Base-by-base conservation (phyloP, 1,284 basidiomycete species). In the Neotropicomus parvogracilis region DNA sequence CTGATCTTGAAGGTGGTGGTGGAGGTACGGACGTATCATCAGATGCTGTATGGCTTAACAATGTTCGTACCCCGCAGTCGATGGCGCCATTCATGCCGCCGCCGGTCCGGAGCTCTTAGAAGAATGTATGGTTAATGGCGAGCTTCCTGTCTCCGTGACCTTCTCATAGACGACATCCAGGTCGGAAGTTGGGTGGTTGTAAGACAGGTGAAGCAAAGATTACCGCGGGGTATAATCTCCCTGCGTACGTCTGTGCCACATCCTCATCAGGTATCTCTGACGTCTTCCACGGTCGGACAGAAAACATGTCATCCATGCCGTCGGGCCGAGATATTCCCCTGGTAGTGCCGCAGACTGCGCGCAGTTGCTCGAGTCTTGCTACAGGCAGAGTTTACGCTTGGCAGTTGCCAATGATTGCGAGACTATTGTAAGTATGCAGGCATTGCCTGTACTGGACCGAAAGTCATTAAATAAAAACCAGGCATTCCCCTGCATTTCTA, bases 1-100 rank as follows among this genome's bases (percentile, higher is more conserved):
- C 13, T 29, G 24, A 2, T 27, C 19, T 42, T 33, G 10, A 49
- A 85, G 85, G 83, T 36, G 85, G 85, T 6, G 82, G 85, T 1
- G 85, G 86, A 64, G 84, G 85, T 85, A 56, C 52, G 51, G 31
- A 73, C 20, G 27, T 8, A 62, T 2, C n/a, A 17, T 16, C 6
- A 4, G 27, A 4, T 17, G 20, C 46, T 49, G 7, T 17, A 7
- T 4, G 11, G 17, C 14, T 27, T 20, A 28, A 39, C 8, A 28
- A 48, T n/a, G 14, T 21, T 46, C n/a, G 10, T 33, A 24, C 57
- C 26, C 52, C 39, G 8, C 56, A 87, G 89, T 92, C 28, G 89
- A 92, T 62, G 90, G 91, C 3, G 88, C 88, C 2, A 93, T 95
- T 40, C 95, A 97, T 67, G 65, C 70, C 4, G 91, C 91, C 4